Percentiles rank a stretch among this genome's conserved stretches.
These are phyloP conservation scores for Chlorella sp. DNA, from an alignment of 139 green algal species.

Conservation along the genomic window DNA sequence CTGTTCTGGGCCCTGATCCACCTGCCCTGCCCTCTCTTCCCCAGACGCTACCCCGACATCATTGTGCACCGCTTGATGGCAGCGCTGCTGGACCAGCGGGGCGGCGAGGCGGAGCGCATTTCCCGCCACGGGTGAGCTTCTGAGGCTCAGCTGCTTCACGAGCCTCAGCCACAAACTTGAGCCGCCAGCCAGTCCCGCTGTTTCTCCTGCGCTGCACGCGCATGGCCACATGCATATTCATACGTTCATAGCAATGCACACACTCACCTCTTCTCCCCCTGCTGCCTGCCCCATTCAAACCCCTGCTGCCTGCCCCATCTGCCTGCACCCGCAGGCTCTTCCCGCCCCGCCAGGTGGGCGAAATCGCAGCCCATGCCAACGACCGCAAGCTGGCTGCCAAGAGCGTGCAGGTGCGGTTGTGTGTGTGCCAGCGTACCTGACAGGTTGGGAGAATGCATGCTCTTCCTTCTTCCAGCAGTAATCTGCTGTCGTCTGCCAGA, in stretches of 20 bases:
- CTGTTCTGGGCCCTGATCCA: too few species aligned
- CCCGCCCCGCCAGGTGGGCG: slow-evolving; percentile 34
- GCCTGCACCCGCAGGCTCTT: slow-evolving; percentile 21
- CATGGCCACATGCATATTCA: too few species aligned
- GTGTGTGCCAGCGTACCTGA: too few species aligned
- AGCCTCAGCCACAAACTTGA: too few species aligned
- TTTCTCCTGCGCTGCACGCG: too few species aligned
- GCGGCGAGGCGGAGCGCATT: slow-evolving; percentile 9
- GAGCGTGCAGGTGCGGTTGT: slow-evolving; percentile 46
- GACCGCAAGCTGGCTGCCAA: slow-evolving; percentile 76
- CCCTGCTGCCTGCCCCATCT: neutral
- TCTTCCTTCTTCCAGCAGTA: too few species aligned
- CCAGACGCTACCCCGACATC: slow-evolving; percentile 89
- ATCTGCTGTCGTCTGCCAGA: too few species aligned
- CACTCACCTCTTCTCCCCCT: too few species aligned
- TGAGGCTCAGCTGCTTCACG: too few species aligned
- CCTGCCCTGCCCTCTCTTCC: neutral
- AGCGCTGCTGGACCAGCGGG: slow-evolving; percentile 64
- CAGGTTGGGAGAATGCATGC: too few species aligned
- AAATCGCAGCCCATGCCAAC: slow-evolving; percentile 85
- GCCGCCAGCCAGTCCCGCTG: too few species aligned
- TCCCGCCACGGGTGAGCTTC: neutral
- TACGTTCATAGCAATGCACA: too few species aligned
- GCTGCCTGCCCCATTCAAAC: neutral
- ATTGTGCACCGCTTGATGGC: slow-evolving; percentile 90